Evolutionary conservation across 495 filamentous ascomycete species (phyloP), one percentile per base, ranked within the genome.

Genomic region (Penicillium goetzii): DNA sequence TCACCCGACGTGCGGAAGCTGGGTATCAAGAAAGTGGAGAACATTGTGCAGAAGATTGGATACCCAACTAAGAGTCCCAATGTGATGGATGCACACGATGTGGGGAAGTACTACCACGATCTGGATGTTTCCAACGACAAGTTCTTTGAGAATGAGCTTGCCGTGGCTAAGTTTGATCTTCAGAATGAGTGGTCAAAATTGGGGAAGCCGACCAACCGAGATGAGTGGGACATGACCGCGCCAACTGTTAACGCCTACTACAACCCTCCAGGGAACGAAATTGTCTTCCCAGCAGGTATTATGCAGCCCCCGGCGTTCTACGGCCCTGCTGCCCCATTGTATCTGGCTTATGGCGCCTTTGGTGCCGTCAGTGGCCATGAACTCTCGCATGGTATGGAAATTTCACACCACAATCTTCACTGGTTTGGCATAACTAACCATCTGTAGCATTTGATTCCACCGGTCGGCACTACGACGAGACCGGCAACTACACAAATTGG

Each of bases 21-120:
- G 25, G 88, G 86, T 33, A 84, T 84, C 47, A 72, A 88, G 61
- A 92, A 92, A 70, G 86, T 90, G 19, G 81, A 85, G 60, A 88
- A 89, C 54, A 90, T 92, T 63, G 76, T 85, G 33, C 87, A 90
- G 71, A 90, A 91, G 68, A 90, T 92, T 45, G 90, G 89, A 4
- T 92, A 87, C 71, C 89, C 88, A 11, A 88, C 86, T 25, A 83
- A 84, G 53, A 86, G 82, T 58, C 88, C 88, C 2, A 80, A 90
- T 67, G 81, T 90, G 57, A 78, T 83, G 64, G 80, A 90, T 58
- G 81, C 86, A 12, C 74, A 79, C 1, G 81, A 81, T 38, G 75
- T 90, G 9, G 76, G 83, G 41, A 70, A 82, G 8, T 90, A 86
- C 68, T 92, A 92, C 71, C 68, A 74, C 9, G 69, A 70, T 19